Evolutionary conservation across 805 yeast genomes (phyloP), one percentile per base, ranked within the genome.

Genomic region (Starmerella bombicola): DNA sequence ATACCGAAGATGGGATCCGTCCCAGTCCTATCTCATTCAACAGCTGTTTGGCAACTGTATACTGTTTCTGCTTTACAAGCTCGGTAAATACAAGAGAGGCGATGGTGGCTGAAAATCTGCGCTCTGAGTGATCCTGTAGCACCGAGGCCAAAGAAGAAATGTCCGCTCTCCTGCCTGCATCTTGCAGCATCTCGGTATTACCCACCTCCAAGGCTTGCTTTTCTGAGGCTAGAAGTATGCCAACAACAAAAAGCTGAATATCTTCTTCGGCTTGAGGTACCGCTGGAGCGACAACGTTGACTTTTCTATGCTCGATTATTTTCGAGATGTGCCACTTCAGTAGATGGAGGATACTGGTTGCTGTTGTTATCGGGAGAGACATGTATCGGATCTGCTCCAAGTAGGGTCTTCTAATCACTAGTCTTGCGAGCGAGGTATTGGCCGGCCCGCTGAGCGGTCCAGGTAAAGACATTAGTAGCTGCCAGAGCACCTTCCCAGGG

Each of bases 381-480:
- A 58, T 52, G 38, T 51, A 58, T 15, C 59, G 39, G 35, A 57
- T 38, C 38, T 56, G 61, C 38, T 58, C 63, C 10, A 54, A 30
- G n/a, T 48, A 51, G 1, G 63, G 61, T 22, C 63, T 47, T 5
- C 38, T 22, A 2, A 44, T 41, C 15, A 56, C 33, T 6, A 42
- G 30, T 10, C 20, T 23, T 9, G 44, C 43, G 17, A 47, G 34
- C 3, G 29, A 28, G 5, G 23, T 13, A 20, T 38, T 24, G 7
- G 46, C 37, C 1, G 15, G 30, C 13, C 28, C 23, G 3, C 40
- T 38, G 10, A 47, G 30, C 12, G 20, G 19, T 1, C 15, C 10
- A 4, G 48, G 48, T 19, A 47, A 15, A 13, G 51, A 44, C 15
- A 54, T 33, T 6, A 57, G 17, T 12, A 57, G 35, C 15, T 45